Base-by-base conservation (phyloP, 1,284 basidiomycete species). In the Xerocomus cyaneibrunnescens region DNA sequence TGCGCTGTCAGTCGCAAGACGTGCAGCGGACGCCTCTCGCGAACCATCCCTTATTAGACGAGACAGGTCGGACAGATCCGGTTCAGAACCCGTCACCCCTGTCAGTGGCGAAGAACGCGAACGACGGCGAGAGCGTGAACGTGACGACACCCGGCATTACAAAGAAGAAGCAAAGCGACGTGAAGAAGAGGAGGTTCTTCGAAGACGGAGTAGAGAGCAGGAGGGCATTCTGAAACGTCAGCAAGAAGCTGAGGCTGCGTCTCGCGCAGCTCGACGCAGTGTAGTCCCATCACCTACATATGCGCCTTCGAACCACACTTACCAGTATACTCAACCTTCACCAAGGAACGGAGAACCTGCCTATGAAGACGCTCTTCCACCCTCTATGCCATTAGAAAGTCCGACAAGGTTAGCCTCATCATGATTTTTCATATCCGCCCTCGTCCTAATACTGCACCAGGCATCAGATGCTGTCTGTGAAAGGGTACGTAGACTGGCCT, bases 161-260 rank as follows among this genome's bases (percentile, higher is more conserved):
- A 62, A 66, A 40, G 63, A 65, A 50, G 66, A 64, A 40, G 36
- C 45, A 36, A 65, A 54, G 48, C 55, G 58, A 37, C 60, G 59
- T n/a, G 73, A 72, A 31, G 66, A 72, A 31, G 70, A 72, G 31
- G 67, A 66, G 2, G 14, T n/a, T 0, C 47, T 25, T 30, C 53
- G 70, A 37, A 66, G 69, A 54, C 64, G 72, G 34, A 60, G 60
- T 37, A 66, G 69, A 47, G 78, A 80, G 53, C 74, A 76, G 36
- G 76, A 76, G 6, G 76, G 74, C 1, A 79, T 80, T 45, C 19
- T 71, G n/a, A 74, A 65, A 32, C 69, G 76, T 41, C 79, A 79
- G 55, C 74, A 73, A 49, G 76, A 79, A 59, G 69, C 69, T 38
- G 66, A 67, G 22, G 47, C 55, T 43, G 67, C 57, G 41, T 56